Base-by-base conservation (phyloP, 2,329 filamentous ascomycete species). In the Pseudogymnoascus sp. region DNA sequence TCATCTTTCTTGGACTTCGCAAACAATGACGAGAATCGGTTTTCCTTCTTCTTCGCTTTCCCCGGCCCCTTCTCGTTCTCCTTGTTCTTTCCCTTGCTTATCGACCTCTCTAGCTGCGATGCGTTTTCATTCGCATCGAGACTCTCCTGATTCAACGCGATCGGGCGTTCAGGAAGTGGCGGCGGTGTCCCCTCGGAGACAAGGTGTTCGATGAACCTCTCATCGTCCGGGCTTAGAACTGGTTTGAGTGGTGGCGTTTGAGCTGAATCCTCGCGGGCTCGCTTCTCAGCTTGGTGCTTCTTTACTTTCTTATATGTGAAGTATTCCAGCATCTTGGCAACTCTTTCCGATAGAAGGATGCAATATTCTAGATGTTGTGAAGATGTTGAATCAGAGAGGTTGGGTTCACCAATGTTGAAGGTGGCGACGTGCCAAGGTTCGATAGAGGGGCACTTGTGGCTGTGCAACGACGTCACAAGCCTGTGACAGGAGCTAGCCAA, bases 251-350 rank as follows among this genome's bases (percentile, higher is more conserved):
- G 47, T 2, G 39, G 37, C 4, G 58, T 60, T n/a, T 33, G 58
- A n/a, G 38, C 15, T 6, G 61, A 64, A 7, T 37, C 67, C 11
- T 66, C 66, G 11, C 25, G 57, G 8, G 63, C 64, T 6, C 71
- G 73, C 67, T 83, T 81, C 62, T 83, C 77, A 2, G 75, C 78
- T 67, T 76, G 78, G 70, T 81, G 74, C 72, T 86, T 84, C 75
- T 85, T 86, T 69, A 79, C 75, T 71, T 85, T 87, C 71, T 82
- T 86, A 75, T 80, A 82, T 36, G 77, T 74, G 66, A 87, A 81
- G 71, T 83, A 86, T 71, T 87, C 83, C 64, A 87, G 69, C 85
- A 87, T 87, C 57, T 65, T 70, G 57, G 18, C 20, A 33, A 11
- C 47, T 18, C 11, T 53, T 53, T 33, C 9, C 11, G 47, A 20